phyloP scores from a whole-genome alignment of 106 monocot genomes.

The Allium fistulosum region DNA sequence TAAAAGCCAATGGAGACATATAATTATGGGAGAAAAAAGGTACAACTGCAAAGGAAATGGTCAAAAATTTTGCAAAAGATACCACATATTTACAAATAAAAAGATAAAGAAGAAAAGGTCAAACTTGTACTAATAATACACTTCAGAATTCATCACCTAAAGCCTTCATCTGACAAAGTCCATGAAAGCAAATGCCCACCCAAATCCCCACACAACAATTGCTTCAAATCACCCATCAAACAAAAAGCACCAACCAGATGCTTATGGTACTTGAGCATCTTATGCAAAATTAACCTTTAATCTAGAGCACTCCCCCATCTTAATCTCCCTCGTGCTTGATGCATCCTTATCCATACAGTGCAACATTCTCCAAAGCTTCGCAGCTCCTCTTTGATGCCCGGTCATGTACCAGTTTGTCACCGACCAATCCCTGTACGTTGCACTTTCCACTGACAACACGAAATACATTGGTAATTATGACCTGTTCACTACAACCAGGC shows the following conservation, averaged over 20 bases:
- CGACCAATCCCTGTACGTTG: constrained; percentile 68
- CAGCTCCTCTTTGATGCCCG: constrained; percentile 92
- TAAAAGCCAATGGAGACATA: too few relatives aligned
- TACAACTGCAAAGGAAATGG: too few relatives aligned
- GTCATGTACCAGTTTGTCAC: constrained; percentile 91
- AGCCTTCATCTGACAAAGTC: constrained; percentile 64
- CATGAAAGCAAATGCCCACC: constrained; percentile 71
- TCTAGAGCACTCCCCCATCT: constrained; percentile 16
- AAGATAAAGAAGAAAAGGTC: too few relatives aligned
- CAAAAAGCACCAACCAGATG: constrained; percentile 82
- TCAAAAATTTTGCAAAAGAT: too few relatives aligned
- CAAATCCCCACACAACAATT: constrained; percentile 74
- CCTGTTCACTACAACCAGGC: constrained; percentile 77
- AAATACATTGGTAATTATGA: constrained; percentile 89
- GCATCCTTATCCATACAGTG: constrained; percentile 42
- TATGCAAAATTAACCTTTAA: constrained; percentile 70
- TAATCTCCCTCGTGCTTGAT: constrained; percentile 15
- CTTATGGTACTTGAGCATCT: constrained; percentile 68
- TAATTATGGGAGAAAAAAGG: too few relatives aligned
- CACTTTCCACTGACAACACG: constrained; percentile 57
- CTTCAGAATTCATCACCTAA: constrained; percentile 23
- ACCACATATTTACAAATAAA: too few relatives aligned
- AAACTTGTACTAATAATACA: neutral
- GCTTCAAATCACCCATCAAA: constrained; percentile 64
- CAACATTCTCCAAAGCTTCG: constrained; percentile 95